phyloP scores from a whole-genome alignment of 306 rosid genomes.

The Medicago ruthenica region DNA sequence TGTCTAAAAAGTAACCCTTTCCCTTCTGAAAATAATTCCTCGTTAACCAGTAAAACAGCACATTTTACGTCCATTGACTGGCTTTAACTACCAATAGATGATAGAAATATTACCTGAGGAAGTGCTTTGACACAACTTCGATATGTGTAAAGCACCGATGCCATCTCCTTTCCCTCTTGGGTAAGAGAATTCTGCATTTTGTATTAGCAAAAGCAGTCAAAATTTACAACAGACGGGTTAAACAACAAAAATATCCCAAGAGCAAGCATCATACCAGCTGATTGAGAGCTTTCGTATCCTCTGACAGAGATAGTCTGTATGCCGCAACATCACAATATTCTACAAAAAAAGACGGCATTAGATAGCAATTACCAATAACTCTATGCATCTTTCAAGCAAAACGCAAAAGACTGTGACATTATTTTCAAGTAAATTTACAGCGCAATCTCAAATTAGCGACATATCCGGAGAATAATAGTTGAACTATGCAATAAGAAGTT shows the following conservation, averaged over 20 bases:
- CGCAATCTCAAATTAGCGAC: conserved; percentile 12
- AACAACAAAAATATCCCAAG: conserved; percentile 28
- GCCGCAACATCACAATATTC: conserved; percentile 94
- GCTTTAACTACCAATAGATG: conserved; percentile 1
- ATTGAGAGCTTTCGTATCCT: conserved; percentile 97
- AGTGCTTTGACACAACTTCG: conserved; percentile 98
- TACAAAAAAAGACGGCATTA: conserved; percentile 44
- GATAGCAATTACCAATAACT: conserved; percentile 2
- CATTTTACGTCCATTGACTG: conserved; percentile 20
- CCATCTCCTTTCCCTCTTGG: conserved; percentile 96
- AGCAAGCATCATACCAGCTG: conserved; percentile 71
- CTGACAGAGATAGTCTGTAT: conserved; percentile 88
- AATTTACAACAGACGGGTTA: not conserved
- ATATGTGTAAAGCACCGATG: conserved; percentile 94
- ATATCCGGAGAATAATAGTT: conserved; percentile 5
- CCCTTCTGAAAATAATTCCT: conserved; percentile 22
- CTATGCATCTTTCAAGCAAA: conserved; percentile 32
- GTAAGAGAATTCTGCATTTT: conserved; percentile 76
- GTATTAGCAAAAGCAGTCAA: conserved; percentile 30
- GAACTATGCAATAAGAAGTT: conserved; percentile 29
- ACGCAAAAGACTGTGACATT: not conserved
- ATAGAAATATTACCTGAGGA: conserved; percentile 80
- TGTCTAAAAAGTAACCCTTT: conserved; percentile 23
- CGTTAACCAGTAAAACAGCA: not conserved
- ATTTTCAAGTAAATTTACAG: conserved; percentile 18